phyloP scores from a whole-genome alignment of 352 stramenopile genomes.

The Phytophthora niederhauseri region DNA sequence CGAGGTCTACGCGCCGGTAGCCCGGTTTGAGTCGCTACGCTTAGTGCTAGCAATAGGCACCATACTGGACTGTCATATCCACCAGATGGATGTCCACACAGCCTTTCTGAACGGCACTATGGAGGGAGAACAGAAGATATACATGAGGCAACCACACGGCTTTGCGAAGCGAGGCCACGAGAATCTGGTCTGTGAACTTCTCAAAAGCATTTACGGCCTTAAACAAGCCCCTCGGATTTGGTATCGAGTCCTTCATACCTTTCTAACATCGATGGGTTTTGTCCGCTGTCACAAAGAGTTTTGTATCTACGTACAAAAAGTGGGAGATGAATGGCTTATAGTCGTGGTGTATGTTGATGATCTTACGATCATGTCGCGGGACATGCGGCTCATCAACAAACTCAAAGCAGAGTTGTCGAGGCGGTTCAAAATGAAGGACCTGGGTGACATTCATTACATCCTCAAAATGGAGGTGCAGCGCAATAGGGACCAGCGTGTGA shows the following conservation, averaged over 20 bases:
- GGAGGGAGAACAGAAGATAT: conserved; percentile 23
- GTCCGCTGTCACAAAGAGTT: conserved; percentile 36
- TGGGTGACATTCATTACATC: conserved; percentile 38
- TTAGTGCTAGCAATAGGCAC: conserved; percentile 16
- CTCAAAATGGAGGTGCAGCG: conserved; percentile 23
- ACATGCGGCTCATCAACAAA: conserved; percentile 21
- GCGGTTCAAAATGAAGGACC: conserved; percentile 42
- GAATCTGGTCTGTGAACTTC: conserved; percentile 26
- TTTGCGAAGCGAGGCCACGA: conserved; percentile 19
- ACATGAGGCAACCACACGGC: conserved; percentile 17
- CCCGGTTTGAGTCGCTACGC: conserved; percentile 13
- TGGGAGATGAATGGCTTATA: conserved; percentile 36
- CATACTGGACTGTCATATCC: conserved; percentile 21
- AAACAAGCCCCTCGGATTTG: conserved; percentile 26
- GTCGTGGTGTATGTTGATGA: conserved; percentile 39
- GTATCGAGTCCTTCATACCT: conserved; percentile 30
- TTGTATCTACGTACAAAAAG: conserved; percentile 37
- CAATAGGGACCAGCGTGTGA: conserved; percentile 6
- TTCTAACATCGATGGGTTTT: conserved; percentile 22
- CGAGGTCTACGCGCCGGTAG: conserved; percentile 17
- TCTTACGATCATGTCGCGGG: conserved; percentile 27
- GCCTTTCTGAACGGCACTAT: conserved; percentile 18
- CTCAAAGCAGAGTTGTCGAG: conserved; percentile 29
- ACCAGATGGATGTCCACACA: conserved; percentile 26
- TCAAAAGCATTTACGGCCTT: conserved; percentile 14